Base-by-base conservation (phyloP, 257 asterid genomes). In the Solanum habrochaites region DNA sequence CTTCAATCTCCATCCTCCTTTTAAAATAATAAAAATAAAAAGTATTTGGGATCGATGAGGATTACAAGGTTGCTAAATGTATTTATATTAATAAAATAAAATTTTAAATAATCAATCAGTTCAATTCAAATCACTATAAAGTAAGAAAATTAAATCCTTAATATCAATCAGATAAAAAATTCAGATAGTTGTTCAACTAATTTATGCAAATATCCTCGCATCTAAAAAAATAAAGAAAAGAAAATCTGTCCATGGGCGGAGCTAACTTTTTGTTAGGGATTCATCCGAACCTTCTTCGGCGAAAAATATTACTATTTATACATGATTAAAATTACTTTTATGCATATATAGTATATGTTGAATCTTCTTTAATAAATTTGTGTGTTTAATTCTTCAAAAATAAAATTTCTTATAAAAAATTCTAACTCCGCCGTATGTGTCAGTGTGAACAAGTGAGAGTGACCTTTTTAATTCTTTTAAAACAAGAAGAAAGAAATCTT, bases 391-490 rank as follows among this genome's bases (percentile, higher is more conserved):
- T 37, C 7, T 35, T 35, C 1, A 35, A 1, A 35, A 5, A 5
- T 35, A 35, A 1, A 0, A 37, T 37, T 0, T 0, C 39, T 37
- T 5, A 37, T 37, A 0, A 35, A 37, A 37, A 37, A 37, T 37
- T 37, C 7, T 37, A 37, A 37, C 7, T 37, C 39, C 7, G 7
- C 0, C 7, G 1, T 1, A 1, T 5, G 7, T 1, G 7, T 80
- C 64, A 47, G 62, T 69, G 39, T 83, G 64, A 83, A 56, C 58
- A 71, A 31, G 8, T 70, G 86, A 83, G 83, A 32, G 89, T 74
- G 86, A 84, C 86, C 83, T 15, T 29, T 29, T 35, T 56, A 39
- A 14, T 23, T 83, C 32, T 82, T 56, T 83, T 4, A 37, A 83
- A 32, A 37, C 10, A 35, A n/a, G 74, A 66, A 60, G 60, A 62